A percentile compares a stretch with the other conserved stretches of the same genome.
phyloP scores from a whole-genome alignment of 2,329 filamentous ascomycete species.

The Fusarium continuum region DNA sequence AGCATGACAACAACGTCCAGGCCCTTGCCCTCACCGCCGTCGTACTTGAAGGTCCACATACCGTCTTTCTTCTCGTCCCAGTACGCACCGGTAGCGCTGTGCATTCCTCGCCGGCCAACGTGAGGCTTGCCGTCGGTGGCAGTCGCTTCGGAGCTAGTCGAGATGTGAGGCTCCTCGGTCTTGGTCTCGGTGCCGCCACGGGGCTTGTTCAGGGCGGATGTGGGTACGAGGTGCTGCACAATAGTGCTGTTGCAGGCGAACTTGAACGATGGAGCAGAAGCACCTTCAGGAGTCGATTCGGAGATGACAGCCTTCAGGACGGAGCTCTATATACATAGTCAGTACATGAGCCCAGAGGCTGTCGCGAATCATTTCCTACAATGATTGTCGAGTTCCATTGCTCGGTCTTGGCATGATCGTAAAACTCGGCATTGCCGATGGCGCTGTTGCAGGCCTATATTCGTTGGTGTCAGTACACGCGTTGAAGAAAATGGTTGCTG shows the following conservation, averaged over 20 bases:
- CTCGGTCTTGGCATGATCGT: slow-evolving; percentile 86
- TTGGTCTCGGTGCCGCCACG: slow-evolving; percentile 59
- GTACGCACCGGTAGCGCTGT: slow-evolving; percentile 84
- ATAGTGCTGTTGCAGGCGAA: slow-evolving; percentile 98
- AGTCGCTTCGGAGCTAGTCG: slow-evolving; percentile 62
- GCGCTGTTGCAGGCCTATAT: slow-evolving; percentile 82
- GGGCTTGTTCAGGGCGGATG: slow-evolving; percentile 69
- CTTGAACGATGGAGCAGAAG: slow-evolving; percentile 77
- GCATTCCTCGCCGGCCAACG: slow-evolving; percentile 88
- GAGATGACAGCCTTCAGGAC: slow-evolving; percentile 82
- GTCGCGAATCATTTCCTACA: slow-evolving; percentile 59
- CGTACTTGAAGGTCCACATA: slow-evolving; percentile 90
- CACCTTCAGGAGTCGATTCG: slow-evolving; percentile 70
- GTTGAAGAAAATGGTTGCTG: slow-evolving; percentile 6
- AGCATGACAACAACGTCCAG: slow-evolving; percentile 76
- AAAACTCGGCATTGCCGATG: slow-evolving; percentile 77
- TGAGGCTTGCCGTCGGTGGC: slow-evolving; percentile 73
- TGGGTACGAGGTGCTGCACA: slow-evolving; percentile 87
- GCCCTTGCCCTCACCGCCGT: slow-evolving; percentile 72
- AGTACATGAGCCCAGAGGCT: slow-evolving; percentile 13
- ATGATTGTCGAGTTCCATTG: slow-evolving; percentile 95
- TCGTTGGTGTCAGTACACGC: slow-evolving; percentile 20
- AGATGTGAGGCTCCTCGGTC: slow-evolving; percentile 61
- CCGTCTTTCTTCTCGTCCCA: slow-evolving; percentile 93
- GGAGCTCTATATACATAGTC: slow-evolving; percentile 65